Evolutionary conservation across 495 filamentous ascomycete species (phyloP), one percentile per base, ranked within the genome.

Genomic region (Xylaria bambusicola): DNA sequence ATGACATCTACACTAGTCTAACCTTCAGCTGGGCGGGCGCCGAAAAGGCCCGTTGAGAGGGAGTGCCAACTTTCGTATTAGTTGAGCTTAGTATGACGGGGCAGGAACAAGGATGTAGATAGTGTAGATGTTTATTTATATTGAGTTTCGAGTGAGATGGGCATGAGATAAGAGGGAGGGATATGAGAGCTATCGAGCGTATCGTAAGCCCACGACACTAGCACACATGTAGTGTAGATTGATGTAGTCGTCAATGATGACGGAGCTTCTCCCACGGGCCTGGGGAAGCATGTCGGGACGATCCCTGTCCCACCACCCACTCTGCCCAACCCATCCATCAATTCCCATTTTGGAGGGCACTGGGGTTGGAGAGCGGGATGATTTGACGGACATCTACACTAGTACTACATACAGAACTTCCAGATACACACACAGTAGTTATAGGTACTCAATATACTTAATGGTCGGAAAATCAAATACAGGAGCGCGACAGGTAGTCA

Each of bases 191-290:
- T 10, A 15, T 3, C 6, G 36, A 15, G 12, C 36, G 36, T 10
- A 13, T 8, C 6, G 36, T 15, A 6, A 15, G 36, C 6, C 8
- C 29, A 33, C 29, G 10, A 38, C 36, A 38, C 13, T 3, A 38
- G 7, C 8, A 44, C 2, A 6, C 24, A 21, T 21, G 18, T 23
- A n/a, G n/a, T n/a, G n/a, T n/a, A n/a, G n/a, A 17, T 24, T 4
- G 13, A 0, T 17, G 45, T 15, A 54, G 24, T 54, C 26, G 36
- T 44, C 36, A 23, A 54, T 31, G 38, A 54, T 54, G 52, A 54
- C 52, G 52, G n/a, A 3, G 13, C n/a, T 41, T 29, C 24, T 54
- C 24, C 17, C 38, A 15, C 15, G 6, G 20, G 23, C n/a, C 6
- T 38, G 13, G 36, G 36, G 36, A 7, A 7, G 36, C 36, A 3